Evolutionary conservation across 192 early-diverging fungal species (phyloP).

Genomic region (Backusella tuberculispora): DNA sequence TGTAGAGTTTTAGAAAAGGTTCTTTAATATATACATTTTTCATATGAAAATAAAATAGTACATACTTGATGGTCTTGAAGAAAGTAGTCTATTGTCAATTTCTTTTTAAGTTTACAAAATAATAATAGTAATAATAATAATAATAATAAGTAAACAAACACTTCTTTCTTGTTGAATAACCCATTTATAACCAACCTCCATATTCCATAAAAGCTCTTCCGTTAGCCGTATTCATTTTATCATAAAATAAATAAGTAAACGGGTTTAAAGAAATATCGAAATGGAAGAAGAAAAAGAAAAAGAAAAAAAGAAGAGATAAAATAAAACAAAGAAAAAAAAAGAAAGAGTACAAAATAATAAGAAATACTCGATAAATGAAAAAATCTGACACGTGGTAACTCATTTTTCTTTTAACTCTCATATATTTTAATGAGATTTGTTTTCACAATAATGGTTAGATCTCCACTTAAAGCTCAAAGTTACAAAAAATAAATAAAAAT

Average conservation of each 20-base stretch:
- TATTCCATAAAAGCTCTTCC: neutral
- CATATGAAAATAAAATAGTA: neutral
- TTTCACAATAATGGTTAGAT: constrained; percentile 5
- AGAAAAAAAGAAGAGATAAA: neutral
- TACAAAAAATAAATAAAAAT: neutral
- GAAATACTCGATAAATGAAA: neutral
- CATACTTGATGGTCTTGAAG: neutral
- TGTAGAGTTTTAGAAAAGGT: neutral
- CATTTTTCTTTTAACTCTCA: neutral
- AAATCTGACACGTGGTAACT: neutral
- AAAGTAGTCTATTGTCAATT: neutral
- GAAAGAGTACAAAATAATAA: neutral
- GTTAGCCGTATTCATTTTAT: neutral
- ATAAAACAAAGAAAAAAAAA: neutral
- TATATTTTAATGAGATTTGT: neutral
- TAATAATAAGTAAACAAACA: neutral
- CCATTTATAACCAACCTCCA: neutral
- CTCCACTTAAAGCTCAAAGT: neutral
- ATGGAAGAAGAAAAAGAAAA: neutral
- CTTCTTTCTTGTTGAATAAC: neutral
- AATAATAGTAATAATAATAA: neutral
- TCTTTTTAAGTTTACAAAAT: neutral
- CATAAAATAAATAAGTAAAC: neutral
- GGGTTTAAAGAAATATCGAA: neutral
- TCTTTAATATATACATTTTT: neutral